Percentiles rank a stretch among this genome's conserved stretches.
Conservation (phyloP, 805 yeast genomes). For the Debaryomyces hansenii region DNA sequence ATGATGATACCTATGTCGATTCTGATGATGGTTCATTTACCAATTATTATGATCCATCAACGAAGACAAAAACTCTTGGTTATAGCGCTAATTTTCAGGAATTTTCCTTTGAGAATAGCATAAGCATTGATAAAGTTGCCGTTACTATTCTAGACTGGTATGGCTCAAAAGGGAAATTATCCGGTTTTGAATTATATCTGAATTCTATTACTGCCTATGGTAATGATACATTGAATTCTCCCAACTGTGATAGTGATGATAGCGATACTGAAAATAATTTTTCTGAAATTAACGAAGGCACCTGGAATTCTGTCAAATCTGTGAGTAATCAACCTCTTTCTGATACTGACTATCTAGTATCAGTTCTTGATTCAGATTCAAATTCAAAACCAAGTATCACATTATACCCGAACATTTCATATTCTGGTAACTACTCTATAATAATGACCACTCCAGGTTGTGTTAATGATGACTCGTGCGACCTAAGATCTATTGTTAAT, state of each 20-base stretch:
- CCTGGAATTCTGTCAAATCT: slow-evolving; percentile 25
- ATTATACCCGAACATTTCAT: slow-evolving; percentile 66
- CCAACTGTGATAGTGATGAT: slow-evolving; percentile 50
- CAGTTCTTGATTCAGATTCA: slow-evolving; percentile 15
- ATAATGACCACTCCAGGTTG: slow-evolving; percentile 89
- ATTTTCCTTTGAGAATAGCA: slow-evolving; percentile 71
- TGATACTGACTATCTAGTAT: slow-evolving; percentile 35
- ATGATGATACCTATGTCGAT: slow-evolving; percentile 33
- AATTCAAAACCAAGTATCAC: slow-evolving; percentile 40
- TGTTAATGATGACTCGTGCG: slow-evolving; percentile 62
- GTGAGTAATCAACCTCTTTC: slow-evolving; percentile 27
- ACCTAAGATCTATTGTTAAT: slow-evolving; percentile 70
- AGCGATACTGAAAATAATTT: slow-evolving; percentile 20
- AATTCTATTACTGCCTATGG: slow-evolving; percentile 66
- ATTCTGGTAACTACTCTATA: slow-evolving; percentile 74
- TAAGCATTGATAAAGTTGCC: slow-evolving; percentile 61
- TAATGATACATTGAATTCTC: slow-evolving; percentile 67
- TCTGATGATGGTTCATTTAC: slow-evolving; percentile 37
- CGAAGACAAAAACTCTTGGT: slow-evolving; percentile 36
- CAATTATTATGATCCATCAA: slow-evolving; percentile 32
- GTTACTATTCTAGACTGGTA: slow-evolving; percentile 66
- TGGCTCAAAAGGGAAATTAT: slow-evolving; percentile 66
- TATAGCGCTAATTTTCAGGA: slow-evolving; percentile 66
- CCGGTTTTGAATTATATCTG: slow-evolving; percentile 73
- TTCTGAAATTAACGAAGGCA: slow-evolving; percentile 26